phyloP scores from a whole-genome alignment of 805 yeast genomes.

The Saccharomycopsis amapae region DNA sequence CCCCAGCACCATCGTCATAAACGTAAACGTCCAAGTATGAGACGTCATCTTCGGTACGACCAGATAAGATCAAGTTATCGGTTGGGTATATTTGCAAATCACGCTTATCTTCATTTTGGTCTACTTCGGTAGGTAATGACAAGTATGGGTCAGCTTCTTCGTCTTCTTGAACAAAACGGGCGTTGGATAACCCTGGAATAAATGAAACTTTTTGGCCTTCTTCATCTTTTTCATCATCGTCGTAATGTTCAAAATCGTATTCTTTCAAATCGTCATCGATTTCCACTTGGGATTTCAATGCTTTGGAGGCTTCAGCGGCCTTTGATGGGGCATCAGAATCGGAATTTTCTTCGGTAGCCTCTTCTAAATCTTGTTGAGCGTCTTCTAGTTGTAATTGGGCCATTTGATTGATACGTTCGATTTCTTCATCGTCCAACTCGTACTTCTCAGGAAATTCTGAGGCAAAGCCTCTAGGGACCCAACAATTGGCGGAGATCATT shows the following conservation, averaged over 20 bases:
- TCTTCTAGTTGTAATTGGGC: slow-evolving; percentile 78
- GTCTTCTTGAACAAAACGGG: slow-evolving; percentile 42
- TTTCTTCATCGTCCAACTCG: slow-evolving; percentile 84
- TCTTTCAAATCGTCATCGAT: slow-evolving; percentile 82
- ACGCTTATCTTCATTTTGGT: slow-evolving; percentile 65
- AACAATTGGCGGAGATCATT: slow-evolving; percentile 86
- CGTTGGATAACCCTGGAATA: slow-evolving; percentile 66
- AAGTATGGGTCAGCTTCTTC: slow-evolving; percentile 53
- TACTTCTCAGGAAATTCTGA: slow-evolving; percentile 87
- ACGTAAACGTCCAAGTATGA: slow-evolving; percentile 89
- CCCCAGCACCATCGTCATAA: slow-evolving; percentile 90
- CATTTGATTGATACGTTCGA: slow-evolving; percentile 81
- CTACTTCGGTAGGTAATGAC: slow-evolving; percentile 48
- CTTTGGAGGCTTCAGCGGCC: slow-evolving; percentile 21
- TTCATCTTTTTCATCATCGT: slow-evolving; percentile 47
- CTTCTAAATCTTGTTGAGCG: slow-evolving; percentile 39
- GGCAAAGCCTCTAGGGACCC: slow-evolving; percentile 97
- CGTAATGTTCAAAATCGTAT: slow-evolving; percentile 80
- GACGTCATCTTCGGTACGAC: slow-evolving; percentile 93
- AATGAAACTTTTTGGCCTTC: slow-evolving; percentile 57
- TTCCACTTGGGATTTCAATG: slow-evolving; percentile 47
- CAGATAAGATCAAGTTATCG: slow-evolving; percentile 82
- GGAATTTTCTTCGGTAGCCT: slow-evolving; percentile 27
- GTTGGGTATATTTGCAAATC: slow-evolving; percentile 84
- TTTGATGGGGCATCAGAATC: too few relatives aligned